A percentile compares a stretch with the other conserved stretches of the same genome.
Conservation (phyloP, 345 rosid species). For the Schrenkiella parvula region DNA sequence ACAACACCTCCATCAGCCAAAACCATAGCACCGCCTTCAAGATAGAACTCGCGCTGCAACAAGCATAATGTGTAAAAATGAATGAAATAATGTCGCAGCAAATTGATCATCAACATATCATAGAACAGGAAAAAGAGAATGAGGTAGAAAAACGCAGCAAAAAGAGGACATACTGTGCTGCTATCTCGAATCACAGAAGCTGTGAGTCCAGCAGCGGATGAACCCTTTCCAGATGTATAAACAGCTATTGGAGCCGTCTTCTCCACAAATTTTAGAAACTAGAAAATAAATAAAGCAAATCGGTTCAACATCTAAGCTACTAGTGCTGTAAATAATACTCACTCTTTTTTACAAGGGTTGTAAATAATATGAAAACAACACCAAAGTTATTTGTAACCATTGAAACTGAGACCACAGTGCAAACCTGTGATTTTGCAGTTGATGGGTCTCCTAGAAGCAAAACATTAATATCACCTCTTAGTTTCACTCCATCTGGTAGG, state of each 20-base stretch:
- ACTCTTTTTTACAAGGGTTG: neutral
- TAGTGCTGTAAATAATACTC: neutral
- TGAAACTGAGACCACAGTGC: neutral
- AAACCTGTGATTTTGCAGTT: slow-evolving; percentile 95
- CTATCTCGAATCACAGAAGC: slow-evolving; percentile 91
- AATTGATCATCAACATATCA: neutral
- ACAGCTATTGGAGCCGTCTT: slow-evolving; percentile 98
- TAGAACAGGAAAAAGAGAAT: neutral
- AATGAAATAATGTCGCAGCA: slow-evolving; percentile 1
- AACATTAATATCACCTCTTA: slow-evolving; percentile 95
- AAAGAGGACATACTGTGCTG: slow-evolving; percentile 59
- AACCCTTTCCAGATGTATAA: slow-evolving; percentile 96
- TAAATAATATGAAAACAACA: neutral
- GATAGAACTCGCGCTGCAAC: slow-evolving; percentile 90
- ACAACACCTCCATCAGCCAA: slow-evolving; percentile 98
- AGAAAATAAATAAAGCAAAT: neutral
- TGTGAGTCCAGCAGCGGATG: slow-evolving; percentile 98
- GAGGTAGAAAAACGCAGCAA: neutral
- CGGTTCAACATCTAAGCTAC: slow-evolving; percentile 1
- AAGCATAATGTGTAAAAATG: slow-evolving; percentile 1
- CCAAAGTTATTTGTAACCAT: neutral
- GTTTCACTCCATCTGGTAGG: slow-evolving; percentile 89
- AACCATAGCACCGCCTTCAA: slow-evolving; percentile 99
- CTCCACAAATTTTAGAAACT: slow-evolving; percentile 97
- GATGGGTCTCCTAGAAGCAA: slow-evolving; percentile 96